These are phyloP conservation scores for Metschnikowia colocasiae DNA, from an alignment of 805 yeast genomes.

Conservation along the genomic window DNA sequence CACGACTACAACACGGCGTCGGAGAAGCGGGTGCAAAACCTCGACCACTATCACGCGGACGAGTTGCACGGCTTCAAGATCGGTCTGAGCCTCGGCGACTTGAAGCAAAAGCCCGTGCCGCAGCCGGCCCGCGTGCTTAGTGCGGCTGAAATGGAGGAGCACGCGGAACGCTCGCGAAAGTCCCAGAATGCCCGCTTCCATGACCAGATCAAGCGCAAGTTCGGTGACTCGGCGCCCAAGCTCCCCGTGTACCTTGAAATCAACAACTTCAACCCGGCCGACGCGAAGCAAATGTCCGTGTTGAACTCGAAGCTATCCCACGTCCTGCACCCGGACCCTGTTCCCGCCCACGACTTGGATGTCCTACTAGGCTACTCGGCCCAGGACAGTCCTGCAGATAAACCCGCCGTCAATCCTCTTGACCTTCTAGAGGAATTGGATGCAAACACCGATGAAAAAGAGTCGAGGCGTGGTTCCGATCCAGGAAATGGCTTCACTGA, in stretches of 20 bases:
- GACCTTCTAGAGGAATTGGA: conserved; percentile 1
- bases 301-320: conserved; percentile 23
- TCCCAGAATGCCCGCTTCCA: conserved; percentile 28
- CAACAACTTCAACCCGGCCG: conserved; percentile 28
- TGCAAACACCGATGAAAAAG: neutral
- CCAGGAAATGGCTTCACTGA: no score
- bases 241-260: conserved; percentile 30
- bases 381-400: neutral
- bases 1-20: conserved; percentile 27
- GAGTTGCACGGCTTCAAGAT: conserved; percentile 37
- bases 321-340: neutral
- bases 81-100: conserved; percentile 20
- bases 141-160: conserved; percentile 27
- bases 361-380: conserved; percentile 8
- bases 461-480: neutral
- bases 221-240: conserved; percentile 14
- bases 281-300: conserved; percentile 21
- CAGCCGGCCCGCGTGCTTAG: conserved; percentile 19
- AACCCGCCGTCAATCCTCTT: neutral
- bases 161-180: conserved; percentile 22
- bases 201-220: conserved; percentile 27
- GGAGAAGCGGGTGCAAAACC: conserved; percentile 13
- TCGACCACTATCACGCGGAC: conserved; percentile 23
- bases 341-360: conserved; percentile 13
- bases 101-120: neutral